phyloP scores from a whole-genome alignment of 1,284 basidiomycete species.

The Ceratobasidium sp. region DNA sequence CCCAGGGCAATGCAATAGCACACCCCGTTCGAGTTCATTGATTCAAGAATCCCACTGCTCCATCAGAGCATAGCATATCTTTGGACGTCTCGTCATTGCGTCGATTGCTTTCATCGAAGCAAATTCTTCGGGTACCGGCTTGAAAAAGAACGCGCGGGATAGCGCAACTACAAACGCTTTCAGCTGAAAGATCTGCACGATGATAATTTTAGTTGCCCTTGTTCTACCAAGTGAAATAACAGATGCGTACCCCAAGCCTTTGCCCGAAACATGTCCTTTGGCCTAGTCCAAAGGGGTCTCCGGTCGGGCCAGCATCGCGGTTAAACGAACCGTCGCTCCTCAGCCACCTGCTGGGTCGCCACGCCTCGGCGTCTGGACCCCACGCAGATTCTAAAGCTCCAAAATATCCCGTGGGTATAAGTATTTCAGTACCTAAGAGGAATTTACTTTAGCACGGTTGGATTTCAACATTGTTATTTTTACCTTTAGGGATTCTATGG shows the following conservation, averaged over 20 bases:
- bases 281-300: slow-evolving; percentile 26
- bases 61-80: slow-evolving; percentile 5
- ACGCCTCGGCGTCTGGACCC: slow-evolving; percentile 10
- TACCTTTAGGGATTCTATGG: slow-evolving; percentile 11
- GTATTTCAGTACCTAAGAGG: slow-evolving; percentile 2
- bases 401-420: background rate
- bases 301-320: background rate
- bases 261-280: slow-evolving; percentile 15
- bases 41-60: slow-evolving; percentile 11
- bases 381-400: background rate
- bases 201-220: background rate
- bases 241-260: background rate
- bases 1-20: no score
- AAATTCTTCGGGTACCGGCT: background rate
- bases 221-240: no score
- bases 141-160: slow-evolving; percentile 27
- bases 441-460: background rate
- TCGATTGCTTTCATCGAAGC: background rate
- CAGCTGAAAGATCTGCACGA: slow-evolving; percentile 25
- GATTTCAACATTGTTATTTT: background rate
- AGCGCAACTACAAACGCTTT: slow-evolving; percentile 8
- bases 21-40: no score
- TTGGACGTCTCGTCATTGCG: background rate
- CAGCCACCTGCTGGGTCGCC: slow-evolving; percentile 27
- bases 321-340: slow-evolving; percentile 16